Evolutionary conservation across 2,329 filamentous ascomycete species (phyloP).

Genomic region (Fusarium pseudocircinatum): DNA sequence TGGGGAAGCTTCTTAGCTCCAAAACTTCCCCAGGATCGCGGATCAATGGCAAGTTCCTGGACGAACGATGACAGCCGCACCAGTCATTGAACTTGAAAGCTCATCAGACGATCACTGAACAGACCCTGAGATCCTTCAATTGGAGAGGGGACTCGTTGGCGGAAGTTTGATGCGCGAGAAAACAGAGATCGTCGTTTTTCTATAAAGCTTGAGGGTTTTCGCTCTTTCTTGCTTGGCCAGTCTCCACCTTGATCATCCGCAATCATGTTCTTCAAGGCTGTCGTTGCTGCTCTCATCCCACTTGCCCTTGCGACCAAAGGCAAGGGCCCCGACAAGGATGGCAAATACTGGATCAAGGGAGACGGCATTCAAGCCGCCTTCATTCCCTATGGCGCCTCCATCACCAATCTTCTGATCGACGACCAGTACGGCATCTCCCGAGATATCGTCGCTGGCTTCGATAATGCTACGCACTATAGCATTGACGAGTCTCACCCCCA

Average conservation of each 20-base stretch:
- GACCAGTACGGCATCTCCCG: slow-evolving; percentile 74
- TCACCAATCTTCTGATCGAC: slow-evolving; percentile 76
- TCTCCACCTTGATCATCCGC: slow-evolving; percentile 6
- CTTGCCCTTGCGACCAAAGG: slow-evolving; percentile 24
- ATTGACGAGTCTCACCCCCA: slow-evolving; percentile 73
- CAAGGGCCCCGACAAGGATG: slow-evolving; percentile 61
- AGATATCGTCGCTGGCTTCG: slow-evolving; percentile 78
- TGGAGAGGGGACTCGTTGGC: slow-evolving; percentile 9
- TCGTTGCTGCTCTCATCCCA: slow-evolving; percentile 27
- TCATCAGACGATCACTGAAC: slow-evolving; percentile 30
- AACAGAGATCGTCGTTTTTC: not conserved
- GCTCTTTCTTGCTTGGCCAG: not conserved
- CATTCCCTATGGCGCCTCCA: slow-evolving; percentile 78
- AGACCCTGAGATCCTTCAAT: not conserved
- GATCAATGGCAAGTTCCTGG: slow-evolving; percentile 10
- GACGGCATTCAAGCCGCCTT: slow-evolving; percentile 74
- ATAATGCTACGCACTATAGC: slow-evolving; percentile 77
- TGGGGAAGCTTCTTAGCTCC: slow-evolving; percentile 31
- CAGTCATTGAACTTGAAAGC: slow-evolving; percentile 20
- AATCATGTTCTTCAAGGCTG: slow-evolving; percentile 33
- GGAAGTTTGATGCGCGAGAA: not conserved
- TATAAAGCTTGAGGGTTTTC: slow-evolving; percentile 22
- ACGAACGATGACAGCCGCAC: slow-evolving; percentile 20
- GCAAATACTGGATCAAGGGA: slow-evolving; percentile 78
- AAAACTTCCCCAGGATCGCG: slow-evolving; percentile 14